These are phyloP conservation scores for Cyclotella cryptica DNA, from an alignment of 108 stramenopile species.

Conservation along the genomic window DNA sequence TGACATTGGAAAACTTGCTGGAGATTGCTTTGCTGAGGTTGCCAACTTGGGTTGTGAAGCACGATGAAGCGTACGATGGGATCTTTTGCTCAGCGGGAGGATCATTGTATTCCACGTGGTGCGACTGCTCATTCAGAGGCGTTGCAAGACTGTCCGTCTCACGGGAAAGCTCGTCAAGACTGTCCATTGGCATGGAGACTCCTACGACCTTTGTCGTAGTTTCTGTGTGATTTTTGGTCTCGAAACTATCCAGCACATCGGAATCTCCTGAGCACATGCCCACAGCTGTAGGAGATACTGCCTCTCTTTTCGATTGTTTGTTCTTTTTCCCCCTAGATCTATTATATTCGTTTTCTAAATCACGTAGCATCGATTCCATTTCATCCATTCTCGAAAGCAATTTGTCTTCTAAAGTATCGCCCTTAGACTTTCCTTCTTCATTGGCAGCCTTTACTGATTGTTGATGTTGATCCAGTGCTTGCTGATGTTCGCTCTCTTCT, in stretches of 20 bases:
- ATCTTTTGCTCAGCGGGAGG: background rate
- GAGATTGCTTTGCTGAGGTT: slow-evolving; percentile 19
- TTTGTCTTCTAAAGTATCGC: slow-evolving; percentile 11
- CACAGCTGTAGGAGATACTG: slow-evolving; percentile 17
- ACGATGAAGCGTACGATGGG: background rate
- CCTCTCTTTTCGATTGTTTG: background rate
- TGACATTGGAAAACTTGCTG: slow-evolving; percentile 5
- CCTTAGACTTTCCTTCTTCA: background rate
- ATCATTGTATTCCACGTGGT: background rate
- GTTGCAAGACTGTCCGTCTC: slow-evolving; percentile 49
- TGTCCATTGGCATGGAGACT: slow-evolving; percentile 35
- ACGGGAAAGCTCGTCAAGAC: slow-evolving; percentile 34
- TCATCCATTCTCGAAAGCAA: slow-evolving; percentile 32
- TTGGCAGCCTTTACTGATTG: background rate
- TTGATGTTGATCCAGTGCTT: slow-evolving; percentile 40
- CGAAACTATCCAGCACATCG: background rate
- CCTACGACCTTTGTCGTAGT: slow-evolving; percentile 25
- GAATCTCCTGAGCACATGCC: slow-evolving; percentile 20
- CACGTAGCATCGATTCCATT: slow-evolving; percentile 37
- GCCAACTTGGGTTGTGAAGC: slow-evolving; percentile 5
- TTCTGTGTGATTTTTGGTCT: background rate
- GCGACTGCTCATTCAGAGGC: background rate
- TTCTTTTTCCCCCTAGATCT: slow-evolving; percentile 21
- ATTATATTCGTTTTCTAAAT: slow-evolving; percentile 29
- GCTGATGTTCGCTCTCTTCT: slow-evolving; percentile 52